Evolutionary conservation across 805 yeast genomes (phyloP).

Genomic region (Sugiyamaella boreocaroliniensis): DNA sequence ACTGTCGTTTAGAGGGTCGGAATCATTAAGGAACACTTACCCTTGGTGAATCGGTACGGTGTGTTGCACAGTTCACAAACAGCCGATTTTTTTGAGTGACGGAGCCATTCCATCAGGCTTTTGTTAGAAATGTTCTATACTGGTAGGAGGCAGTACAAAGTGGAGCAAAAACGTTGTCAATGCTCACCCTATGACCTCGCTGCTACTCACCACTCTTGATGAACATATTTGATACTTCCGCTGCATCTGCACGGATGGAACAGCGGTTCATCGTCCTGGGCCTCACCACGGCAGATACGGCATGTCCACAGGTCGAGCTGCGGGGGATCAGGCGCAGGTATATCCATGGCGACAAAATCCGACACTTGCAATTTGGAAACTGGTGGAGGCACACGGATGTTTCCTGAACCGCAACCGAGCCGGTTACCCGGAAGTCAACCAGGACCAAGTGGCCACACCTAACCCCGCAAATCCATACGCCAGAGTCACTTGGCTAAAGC

Average conservation of each 20-base stretch:
- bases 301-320: conserved; percentile 48
- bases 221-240: conserved; percentile 89
- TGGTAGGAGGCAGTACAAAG: neutral
- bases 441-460: neutral
- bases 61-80: conserved; percentile 86
- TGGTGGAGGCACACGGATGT: neutral
- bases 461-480: neutral
- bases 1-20: neutral
- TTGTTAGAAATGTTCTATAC: neutral
- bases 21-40: conserved; percentile 5
- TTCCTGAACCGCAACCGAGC: neutral
- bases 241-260: conserved; percentile 90
- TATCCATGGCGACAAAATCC: neutral
- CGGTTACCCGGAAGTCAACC: neutral
- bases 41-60: conserved; percentile 58
- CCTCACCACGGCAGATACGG: conserved; percentile 92
- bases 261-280: conserved; percentile 68
- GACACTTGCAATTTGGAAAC: neutral
- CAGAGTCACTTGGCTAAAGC: neutral
- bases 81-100: conserved; percentile 53
- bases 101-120: conserved; percentile 72
- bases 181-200: no score
- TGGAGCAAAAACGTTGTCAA: no score
- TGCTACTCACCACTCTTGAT: conserved; percentile 63
- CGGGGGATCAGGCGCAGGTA: neutral